Percentiles rank a stretch among this genome's conserved stretches.
Conservation (phyloP, 768 basidiomycete species). For the Candolleomyces aberdarensis region DNA sequence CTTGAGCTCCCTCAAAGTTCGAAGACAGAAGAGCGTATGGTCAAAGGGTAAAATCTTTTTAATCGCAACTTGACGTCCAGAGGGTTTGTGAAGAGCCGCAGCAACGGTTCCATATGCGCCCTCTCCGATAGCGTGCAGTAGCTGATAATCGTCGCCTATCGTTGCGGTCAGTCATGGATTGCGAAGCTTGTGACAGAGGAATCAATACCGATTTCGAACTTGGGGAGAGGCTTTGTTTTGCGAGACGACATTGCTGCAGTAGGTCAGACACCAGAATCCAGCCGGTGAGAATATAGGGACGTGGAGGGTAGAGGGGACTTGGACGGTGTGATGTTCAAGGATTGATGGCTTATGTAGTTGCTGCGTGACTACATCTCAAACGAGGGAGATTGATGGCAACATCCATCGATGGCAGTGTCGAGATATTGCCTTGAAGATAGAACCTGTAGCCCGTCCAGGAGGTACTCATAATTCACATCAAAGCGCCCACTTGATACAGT, state of each 20-base stretch:
- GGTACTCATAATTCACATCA: not conserved
- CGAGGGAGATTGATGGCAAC: not conserved
- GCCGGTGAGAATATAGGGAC: constrained; percentile 34
- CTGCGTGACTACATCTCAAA: constrained; percentile 1
- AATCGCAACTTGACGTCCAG: constrained; percentile 85
- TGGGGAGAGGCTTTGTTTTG: constrained; percentile 67
- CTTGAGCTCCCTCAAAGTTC: constrained; percentile 90
- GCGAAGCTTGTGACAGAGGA: not conserved
- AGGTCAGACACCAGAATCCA: constrained; percentile 41
- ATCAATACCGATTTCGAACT: constrained; percentile 64
- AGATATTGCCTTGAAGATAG: not conserved
- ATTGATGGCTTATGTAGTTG: constrained; percentile 4
- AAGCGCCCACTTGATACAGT: not conserved
- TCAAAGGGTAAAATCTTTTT: constrained; percentile 96
- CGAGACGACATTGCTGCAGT: constrained; percentile 47
- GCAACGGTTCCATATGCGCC: constrained; percentile 91
- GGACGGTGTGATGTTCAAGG: not conserved
- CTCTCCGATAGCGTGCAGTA: constrained; percentile 75
- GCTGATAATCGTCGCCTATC: constrained; percentile 68
- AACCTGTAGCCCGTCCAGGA: not conserved
- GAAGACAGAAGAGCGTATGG: constrained; percentile 86
- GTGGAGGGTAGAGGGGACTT: not conserved
- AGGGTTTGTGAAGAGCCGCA: constrained; percentile 81
- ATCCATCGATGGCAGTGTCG: constrained; percentile 1
- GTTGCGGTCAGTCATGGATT: constrained; percentile 11